These are phyloP conservation scores for Paramecium bursaria DNA, from an alignment of 73 alveolate species.

Conservation along the genomic window DNA sequence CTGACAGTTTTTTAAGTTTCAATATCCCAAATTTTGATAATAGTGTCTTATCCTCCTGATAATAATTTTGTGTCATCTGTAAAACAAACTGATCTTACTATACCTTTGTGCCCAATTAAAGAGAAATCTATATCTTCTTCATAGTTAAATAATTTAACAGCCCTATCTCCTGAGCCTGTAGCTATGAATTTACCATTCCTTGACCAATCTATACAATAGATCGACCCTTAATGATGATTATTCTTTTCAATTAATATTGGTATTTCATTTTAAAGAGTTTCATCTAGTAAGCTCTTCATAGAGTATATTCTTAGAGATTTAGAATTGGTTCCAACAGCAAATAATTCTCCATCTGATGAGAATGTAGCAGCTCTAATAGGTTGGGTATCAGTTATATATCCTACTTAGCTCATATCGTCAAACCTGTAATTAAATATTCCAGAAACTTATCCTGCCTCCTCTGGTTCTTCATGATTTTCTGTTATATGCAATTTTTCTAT, in stretches of 20 bases:
- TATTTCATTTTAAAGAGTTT: conserved; percentile 75
- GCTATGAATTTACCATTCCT: conserved; percentile 91
- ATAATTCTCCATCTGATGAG: conserved; percentile 91
- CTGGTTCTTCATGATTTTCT: conserved; percentile 21
- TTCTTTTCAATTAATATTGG: conserved; percentile 80
- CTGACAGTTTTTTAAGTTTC: conserved; percentile 88
- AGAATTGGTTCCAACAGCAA: conserved; percentile 97
- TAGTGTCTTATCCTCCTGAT: conserved; percentile 90
- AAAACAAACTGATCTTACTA: conserved; percentile 95
- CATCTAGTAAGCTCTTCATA: conserved; percentile 78
- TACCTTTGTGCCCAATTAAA: conserved; percentile 94
- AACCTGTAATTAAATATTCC: conserved; percentile 64
- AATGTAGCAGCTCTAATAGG: conserved; percentile 96
- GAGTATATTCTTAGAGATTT: conserved; percentile 91
- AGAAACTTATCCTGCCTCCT: background rate
- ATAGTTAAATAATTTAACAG: conserved; percentile 78
- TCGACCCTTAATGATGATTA: conserved; percentile 95
- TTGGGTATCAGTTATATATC: conserved; percentile 82
- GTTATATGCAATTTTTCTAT: conserved; percentile 43
- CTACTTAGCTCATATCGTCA: conserved; percentile 70
- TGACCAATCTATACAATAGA: conserved; percentile 95
- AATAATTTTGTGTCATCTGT: conserved; percentile 88
- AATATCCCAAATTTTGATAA: conserved; percentile 95
- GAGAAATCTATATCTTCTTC: conserved; percentile 81
- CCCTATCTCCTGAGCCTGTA: conserved; percentile 95